Evolutionary conservation across 192 early-diverging fungal species (phyloP).

Genomic region (Coemansia sp.): DNA sequence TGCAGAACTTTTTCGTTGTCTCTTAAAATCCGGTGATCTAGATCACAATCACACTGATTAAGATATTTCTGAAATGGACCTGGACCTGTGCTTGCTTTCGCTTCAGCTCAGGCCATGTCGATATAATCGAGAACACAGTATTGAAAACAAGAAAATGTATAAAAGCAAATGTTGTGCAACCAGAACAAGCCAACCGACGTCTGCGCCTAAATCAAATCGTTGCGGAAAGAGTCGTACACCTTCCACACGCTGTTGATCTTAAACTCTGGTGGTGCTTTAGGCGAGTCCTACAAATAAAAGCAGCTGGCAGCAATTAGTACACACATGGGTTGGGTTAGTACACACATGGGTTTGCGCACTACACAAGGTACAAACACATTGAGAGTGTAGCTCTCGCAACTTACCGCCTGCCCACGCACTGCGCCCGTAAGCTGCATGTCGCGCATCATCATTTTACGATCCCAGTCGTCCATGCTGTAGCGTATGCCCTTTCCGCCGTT

Average conservation of each 20-base stretch:
- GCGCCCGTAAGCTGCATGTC: slow-evolving; percentile 73
- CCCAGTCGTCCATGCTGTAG: slow-evolving; percentile 71
- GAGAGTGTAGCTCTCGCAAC: background rate
- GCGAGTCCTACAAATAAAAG: slow-evolving; percentile 15
- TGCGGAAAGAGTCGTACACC: slow-evolving; percentile 56
- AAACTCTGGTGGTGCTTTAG: slow-evolving; percentile 63
- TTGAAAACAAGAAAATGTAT: slow-evolving; percentile 8
- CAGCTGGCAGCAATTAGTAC: background rate
- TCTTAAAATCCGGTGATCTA: slow-evolving; percentile 7
- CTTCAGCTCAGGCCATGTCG: no score
- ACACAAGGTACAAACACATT: no score
- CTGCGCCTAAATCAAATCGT: slow-evolving; percentile 5
- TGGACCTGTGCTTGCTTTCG: no score
- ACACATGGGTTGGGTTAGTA: background rate
- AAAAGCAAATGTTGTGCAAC: slow-evolving; percentile 7
- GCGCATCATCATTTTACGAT: slow-evolving; percentile 76
- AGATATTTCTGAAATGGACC: no score
- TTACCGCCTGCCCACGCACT: slow-evolving; percentile 57
- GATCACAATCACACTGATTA: background rate
- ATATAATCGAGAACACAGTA: background rate
- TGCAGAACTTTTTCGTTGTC: no score
- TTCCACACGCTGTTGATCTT: slow-evolving; percentile 70
- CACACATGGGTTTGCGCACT: background rate
- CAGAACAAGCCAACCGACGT: background rate
- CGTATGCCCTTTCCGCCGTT: slow-evolving; percentile 68